Evolutionary conservation across 1,284 basidiomycete species (phyloP).

Genomic region (Microbotryum silenes-acaulis): DNA sequence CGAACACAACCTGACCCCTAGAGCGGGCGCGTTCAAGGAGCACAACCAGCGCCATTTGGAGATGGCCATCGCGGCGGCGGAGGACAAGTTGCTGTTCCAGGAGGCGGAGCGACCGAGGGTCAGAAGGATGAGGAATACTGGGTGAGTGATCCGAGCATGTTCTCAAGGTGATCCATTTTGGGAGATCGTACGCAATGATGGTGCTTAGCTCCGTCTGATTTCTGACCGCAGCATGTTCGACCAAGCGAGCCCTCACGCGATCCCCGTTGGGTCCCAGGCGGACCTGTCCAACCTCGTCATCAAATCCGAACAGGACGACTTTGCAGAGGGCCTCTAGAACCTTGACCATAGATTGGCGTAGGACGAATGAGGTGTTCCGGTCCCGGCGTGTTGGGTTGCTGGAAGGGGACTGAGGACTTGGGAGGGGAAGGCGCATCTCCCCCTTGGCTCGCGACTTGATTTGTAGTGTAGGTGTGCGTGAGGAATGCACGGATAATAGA

Average conservation of each 20-base stretch:
- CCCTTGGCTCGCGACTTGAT: not conserved
- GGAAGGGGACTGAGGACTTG: not conserved
- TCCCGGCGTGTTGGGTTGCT: not conserved
- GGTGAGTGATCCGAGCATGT: conserved; percentile 34
- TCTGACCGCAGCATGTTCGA: conserved; percentile 40
- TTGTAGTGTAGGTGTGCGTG: conserved; percentile 1
- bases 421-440: not conserved
- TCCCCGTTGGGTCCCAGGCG: conserved; percentile 42
- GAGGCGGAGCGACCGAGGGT: conserved; percentile 43
- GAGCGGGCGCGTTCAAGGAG: conserved; percentile 29
- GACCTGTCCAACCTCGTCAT: conserved; percentile 43
- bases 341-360: not conserved
- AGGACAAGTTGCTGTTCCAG: conserved; percentile 44
- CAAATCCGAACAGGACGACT: conserved; percentile 38
- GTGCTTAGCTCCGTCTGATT: not conserved
- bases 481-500: too few relatives aligned
- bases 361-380: not conserved
- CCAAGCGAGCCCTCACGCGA: conserved; percentile 38
- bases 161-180: not conserved
- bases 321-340: conserved; percentile 4
- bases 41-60: conserved; percentile 44
- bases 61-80: conserved; percentile 40
- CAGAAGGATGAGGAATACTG: conserved; percentile 41
- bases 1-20: conserved; percentile 37
- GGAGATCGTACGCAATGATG: too few relatives aligned